Conservation (phyloP, 2,329 filamentous ascomycete species). For the Fusarium nanum region DNA sequence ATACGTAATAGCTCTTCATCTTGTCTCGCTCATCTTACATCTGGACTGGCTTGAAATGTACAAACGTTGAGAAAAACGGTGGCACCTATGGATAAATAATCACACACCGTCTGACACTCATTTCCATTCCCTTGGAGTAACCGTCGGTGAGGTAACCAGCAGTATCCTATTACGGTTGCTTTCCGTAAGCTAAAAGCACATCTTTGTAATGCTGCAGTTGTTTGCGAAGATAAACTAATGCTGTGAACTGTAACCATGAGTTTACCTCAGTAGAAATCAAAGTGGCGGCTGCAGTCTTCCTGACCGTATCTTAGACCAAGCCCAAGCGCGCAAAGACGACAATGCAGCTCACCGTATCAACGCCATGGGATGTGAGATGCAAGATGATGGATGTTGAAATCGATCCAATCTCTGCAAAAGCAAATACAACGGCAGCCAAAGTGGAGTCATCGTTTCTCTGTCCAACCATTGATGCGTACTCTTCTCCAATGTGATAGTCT, state of each 20-base stretch:
- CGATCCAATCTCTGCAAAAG: conserved; percentile 39
- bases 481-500: neutral
- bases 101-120: conserved; percentile 23
- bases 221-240: neutral
- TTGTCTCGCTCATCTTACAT: conserved; percentile 10
- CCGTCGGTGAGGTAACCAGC: conserved; percentile 23
- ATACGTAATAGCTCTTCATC: conserved; percentile 27
- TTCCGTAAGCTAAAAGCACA: neutral
- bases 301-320: conserved; percentile 34
- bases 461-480: conserved; percentile 11
- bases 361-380: conserved; percentile 22
- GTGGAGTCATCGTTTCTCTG: conserved; percentile 13
- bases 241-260: neutral
- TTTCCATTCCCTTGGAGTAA: conserved; percentile 16
- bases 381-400: conserved; percentile 28
- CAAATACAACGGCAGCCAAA: conserved; percentile 34
- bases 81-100: neutral
- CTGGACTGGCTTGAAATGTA: conserved; percentile 5
- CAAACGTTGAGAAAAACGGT: conserved; percentile 25
- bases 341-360: conserved; percentile 26
- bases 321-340: conserved; percentile 17
- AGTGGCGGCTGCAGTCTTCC: conserved; percentile 16
- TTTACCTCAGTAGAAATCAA: neutral
- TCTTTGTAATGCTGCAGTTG: neutral
- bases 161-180: neutral